Conservation (phyloP, 1,139 yeast genomes). For the Kurtzmaniella quercitrusa region DNA sequence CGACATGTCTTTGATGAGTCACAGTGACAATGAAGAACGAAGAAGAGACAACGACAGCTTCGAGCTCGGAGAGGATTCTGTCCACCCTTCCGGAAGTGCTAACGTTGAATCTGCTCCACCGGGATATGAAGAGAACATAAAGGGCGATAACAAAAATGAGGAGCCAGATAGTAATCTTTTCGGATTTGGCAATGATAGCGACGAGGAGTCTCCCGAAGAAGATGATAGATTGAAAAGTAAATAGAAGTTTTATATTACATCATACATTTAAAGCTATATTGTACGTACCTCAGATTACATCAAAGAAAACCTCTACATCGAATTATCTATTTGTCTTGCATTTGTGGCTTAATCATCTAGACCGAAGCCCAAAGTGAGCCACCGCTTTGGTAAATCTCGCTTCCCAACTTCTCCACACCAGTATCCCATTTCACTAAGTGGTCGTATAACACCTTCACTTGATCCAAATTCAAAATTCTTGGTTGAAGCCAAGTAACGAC, state of each 20-base stretch:
- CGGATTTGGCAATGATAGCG: slow-evolving; percentile 33
- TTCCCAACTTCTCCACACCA: slow-evolving; percentile 66
- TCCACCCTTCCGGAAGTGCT: slow-evolving; percentile 4
- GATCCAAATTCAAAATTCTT: slow-evolving; percentile 77
- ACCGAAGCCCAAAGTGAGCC: slow-evolving; percentile 37
- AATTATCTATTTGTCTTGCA: not conserved
- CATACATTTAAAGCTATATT: not conserved
- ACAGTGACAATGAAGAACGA: slow-evolving; percentile 38
- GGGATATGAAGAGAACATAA: slow-evolving; percentile 19
- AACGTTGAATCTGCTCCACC: slow-evolving; percentile 19
- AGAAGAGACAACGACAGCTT: slow-evolving; percentile 30
- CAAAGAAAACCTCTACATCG: not conserved
- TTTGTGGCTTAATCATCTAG: not conserved
- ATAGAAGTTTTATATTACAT: not conserved
- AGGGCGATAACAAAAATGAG: slow-evolving; percentile 9
- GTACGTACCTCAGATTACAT: not conserved
- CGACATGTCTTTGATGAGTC: slow-evolving; percentile 61
- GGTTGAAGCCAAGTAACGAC: slow-evolving; percentile 95
- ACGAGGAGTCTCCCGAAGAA: slow-evolving; percentile 20
- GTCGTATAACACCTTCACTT: slow-evolving; percentile 70
- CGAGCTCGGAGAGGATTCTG: slow-evolving; percentile 26
- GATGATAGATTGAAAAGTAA: slow-evolving; percentile 29
- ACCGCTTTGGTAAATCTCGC: slow-evolving; percentile 33
- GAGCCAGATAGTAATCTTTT: slow-evolving; percentile 25
- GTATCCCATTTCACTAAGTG: slow-evolving; percentile 76